These are phyloP conservation scores for Trichoderma guizhouense DNA, from an alignment of 2,329 filamentous ascomycete species.

Conservation along the genomic window DNA sequence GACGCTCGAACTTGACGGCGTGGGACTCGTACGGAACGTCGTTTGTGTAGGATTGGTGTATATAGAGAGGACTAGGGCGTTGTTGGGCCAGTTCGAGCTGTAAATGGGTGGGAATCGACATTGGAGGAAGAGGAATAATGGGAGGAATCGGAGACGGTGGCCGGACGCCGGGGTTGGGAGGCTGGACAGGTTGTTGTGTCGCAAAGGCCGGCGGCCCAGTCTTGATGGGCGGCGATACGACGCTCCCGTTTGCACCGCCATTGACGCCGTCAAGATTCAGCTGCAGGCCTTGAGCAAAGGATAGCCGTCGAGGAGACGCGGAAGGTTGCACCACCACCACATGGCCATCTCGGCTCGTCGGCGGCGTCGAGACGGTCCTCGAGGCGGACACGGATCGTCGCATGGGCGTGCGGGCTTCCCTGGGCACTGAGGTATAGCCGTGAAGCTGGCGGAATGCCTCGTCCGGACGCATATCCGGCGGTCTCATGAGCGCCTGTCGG, in stretches of 20 bases:
- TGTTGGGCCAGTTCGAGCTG: constrained; percentile 62
- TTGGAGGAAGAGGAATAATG: constrained; percentile 60
- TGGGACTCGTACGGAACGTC: constrained; percentile 85
- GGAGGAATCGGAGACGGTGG: constrained; percentile 50
- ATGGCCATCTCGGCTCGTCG: constrained; percentile 42
- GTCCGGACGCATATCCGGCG: constrained; percentile 24
- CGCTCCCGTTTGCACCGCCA: constrained; percentile 10
- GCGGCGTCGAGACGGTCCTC: constrained; percentile 52
- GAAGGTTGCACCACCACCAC: constrained; percentile 23
- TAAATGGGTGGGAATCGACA: constrained; percentile 63
- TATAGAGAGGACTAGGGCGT: constrained; percentile 62
- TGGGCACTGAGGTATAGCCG: constrained; percentile 20
- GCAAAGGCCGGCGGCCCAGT: constrained; percentile 25
- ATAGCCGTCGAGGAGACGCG: constrained; percentile 45
- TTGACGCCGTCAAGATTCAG: constrained; percentile 35
- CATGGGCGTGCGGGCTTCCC: constrained; percentile 25
- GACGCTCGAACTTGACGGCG: constrained; percentile 83
- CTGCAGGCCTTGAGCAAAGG: constrained; percentile 47
- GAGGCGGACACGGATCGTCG: constrained; percentile 35
- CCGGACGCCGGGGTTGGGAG: constrained; percentile 27
- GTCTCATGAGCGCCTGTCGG: constrained; percentile 29
- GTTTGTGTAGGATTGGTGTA: constrained; percentile 54
- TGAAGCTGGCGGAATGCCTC: constrained; percentile 26
- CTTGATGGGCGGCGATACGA: constrained; percentile 25
- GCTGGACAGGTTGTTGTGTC: constrained; percentile 15